Base-by-base conservation (phyloP, 352 stramenopile species). In the Aphanomyces stellatus region DNA sequence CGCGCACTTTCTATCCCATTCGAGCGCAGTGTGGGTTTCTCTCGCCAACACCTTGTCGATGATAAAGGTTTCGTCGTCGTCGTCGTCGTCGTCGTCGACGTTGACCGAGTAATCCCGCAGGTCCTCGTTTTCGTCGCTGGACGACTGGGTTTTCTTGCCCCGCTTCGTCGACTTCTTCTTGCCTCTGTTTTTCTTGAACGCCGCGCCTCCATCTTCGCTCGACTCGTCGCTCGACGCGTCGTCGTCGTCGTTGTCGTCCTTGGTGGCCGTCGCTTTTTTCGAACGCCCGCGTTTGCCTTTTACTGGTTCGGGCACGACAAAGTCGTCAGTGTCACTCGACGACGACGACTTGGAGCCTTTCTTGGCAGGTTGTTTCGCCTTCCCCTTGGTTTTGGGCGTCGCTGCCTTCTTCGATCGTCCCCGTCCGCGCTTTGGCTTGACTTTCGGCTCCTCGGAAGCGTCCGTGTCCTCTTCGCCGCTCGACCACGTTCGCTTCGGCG, bases 1-100 rank as follows among this genome's bases (percentile, higher is more conserved):
- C 31, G 27, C 43, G 42, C 62, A 71, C 31, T 71, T 59, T 37
- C 19, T 77, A 51, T 4, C 66, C 71, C 33, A 74, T 34, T 75
- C 78, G 17, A 6, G 76, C 80, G 78, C 46, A 6, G 87, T 93
- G 63, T 93, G 87, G 17, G 82, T 76, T 48, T 95, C 87, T 3
- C 80, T 75, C 24, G 79, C 87, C 30, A 95, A 62, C 2, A 95
- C 51, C 62, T 95, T 95, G 71, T 90, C 87, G 59, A 95, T 88
- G 40, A 93, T 74, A 69, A 92, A 94, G 24, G 69, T 73, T 51
- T 90, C 86, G n/a, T 87, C 79, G 27, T 84, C 77, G 24, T 74
- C 69, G n/a, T 43, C 3, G 27, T 3, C 10, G 8, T 42, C 19
- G 4, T 59, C 28, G n/a, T 53, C 31, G 17, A 13, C 51, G 7